These are phyloP conservation scores for Yarrowia galli DNA, from an alignment of 1,139 yeast genomes.

Conservation along the genomic window DNA sequence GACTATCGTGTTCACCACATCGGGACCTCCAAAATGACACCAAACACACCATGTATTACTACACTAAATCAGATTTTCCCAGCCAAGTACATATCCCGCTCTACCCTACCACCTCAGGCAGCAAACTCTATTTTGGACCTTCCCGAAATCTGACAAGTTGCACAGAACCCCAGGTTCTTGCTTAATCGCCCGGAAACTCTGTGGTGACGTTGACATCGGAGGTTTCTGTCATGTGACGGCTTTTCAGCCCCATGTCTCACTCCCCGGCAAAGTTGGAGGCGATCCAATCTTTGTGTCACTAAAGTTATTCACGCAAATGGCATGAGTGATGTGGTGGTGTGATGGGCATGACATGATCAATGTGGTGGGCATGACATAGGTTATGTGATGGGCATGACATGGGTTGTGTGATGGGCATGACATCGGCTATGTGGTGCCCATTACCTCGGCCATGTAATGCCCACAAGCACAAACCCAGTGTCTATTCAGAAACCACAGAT, in stretches of 20 bases:
- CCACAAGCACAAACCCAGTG: neutral
- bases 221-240: neutral
- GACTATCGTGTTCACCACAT: neutral
- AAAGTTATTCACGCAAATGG: neutral
- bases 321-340: no score
- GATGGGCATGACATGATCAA: no score
- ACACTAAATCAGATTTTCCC: no score
- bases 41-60: no score
- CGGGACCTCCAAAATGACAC: neutral
- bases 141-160: neutral
- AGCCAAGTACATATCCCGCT: no score
- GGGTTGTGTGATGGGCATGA: no score
- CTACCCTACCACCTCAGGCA: no score
- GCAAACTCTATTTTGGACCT: neutral
- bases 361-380: no score
- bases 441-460: no score
- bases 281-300: constrained; percentile 10
- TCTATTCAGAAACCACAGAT: neutral
- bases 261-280: neutral
- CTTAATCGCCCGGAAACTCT: neutral
- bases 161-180: no score
- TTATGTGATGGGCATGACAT: no score
- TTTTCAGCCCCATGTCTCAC: constrained; percentile 16
- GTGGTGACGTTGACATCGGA: neutral
- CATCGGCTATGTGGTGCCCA: no score